Percentiles rank a stretch among this genome's conserved stretches.
Evolutionary conservation across 2,329 filamentous ascomycete species (phyloP).

Genomic region (Pseudocercospora macadamiae): DNA sequence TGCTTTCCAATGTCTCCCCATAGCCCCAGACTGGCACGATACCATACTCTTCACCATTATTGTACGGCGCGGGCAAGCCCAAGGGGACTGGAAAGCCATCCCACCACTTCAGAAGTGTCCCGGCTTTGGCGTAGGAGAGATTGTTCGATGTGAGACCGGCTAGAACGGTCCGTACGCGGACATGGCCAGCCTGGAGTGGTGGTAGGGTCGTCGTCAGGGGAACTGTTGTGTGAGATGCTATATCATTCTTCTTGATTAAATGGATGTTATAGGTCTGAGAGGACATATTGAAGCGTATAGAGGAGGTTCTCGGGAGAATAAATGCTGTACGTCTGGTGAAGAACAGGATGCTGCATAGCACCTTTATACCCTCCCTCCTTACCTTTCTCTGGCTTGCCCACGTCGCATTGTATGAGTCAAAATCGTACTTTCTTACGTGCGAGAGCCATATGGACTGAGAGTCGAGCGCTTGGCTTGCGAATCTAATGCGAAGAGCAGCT

Average conservation of each 20-base stretch:
- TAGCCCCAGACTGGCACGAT: slow-evolving; percentile 56
- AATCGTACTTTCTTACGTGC: background rate
- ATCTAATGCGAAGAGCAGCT: background rate
- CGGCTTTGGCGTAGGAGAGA: slow-evolving; percentile 33
- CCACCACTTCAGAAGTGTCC: slow-evolving; percentile 44
- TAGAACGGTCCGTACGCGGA: slow-evolving; percentile 20
- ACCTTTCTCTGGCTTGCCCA: background rate
- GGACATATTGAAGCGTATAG: background rate
- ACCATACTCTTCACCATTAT: slow-evolving; percentile 47
- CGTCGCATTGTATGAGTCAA: background rate
- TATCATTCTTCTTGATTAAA: slow-evolving; percentile 23
- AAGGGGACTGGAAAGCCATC: slow-evolving; percentile 49
- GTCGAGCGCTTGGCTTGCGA: background rate
- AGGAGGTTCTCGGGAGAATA: too few species aligned
- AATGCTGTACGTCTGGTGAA: background rate
- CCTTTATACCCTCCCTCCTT: background rate
- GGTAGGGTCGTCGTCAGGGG: background rate
- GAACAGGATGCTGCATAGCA: background rate
- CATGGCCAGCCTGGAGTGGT: slow-evolving; percentile 9
- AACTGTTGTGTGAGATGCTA: slow-evolving; percentile 16
- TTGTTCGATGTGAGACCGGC: slow-evolving; percentile 28
- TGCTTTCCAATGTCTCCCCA: slow-evolving; percentile 48
- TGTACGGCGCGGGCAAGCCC: slow-evolving; percentile 41
- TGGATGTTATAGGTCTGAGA: slow-evolving; percentile 18
- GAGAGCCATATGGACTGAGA: background rate